phyloP scores from a whole-genome alignment of 805 yeast species.

The Wickerhamiella allomyrinae region DNA sequence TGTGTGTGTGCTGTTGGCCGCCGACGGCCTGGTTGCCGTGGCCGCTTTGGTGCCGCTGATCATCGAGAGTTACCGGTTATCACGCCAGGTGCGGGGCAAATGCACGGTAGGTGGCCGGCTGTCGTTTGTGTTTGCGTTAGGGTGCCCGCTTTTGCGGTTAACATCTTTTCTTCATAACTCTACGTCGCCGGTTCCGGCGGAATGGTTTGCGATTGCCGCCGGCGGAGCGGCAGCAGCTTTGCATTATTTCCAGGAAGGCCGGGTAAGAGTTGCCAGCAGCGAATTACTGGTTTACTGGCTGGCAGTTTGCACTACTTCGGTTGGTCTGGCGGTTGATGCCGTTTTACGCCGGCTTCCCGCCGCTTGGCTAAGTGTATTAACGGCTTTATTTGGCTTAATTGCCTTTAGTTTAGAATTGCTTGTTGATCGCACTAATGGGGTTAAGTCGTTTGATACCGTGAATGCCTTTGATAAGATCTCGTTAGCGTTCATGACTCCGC shows the following conservation, averaged over 20 bases:
- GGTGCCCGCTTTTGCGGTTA: slow-evolving; percentile 8
- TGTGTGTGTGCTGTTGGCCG: slow-evolving; percentile 11
- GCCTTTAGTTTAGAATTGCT: slow-evolving; percentile 7
- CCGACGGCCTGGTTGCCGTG: slow-evolving; percentile 9
- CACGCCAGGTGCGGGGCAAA: slow-evolving; percentile 9
- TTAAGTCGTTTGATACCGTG: slow-evolving; percentile 10
- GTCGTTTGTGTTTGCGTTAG: slow-evolving; percentile 8
- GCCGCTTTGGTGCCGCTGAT: slow-evolving; percentile 9
- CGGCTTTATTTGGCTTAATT: slow-evolving; percentile 4
- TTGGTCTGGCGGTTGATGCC: slow-evolving; percentile 11
- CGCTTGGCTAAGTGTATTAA: neutral
- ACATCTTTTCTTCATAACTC: slow-evolving; percentile 3
- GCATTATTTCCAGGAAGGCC: slow-evolving; percentile 18
- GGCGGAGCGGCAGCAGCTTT: slow-evolving; percentile 8
- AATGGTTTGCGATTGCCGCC: slow-evolving; percentile 6
- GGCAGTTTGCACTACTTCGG: slow-evolving; percentile 8
- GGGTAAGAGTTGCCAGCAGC: slow-evolving; percentile 14
- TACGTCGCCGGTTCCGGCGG: slow-evolving; percentile 7
- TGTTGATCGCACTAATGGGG: slow-evolving; percentile 3
- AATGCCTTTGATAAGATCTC: slow-evolving; percentile 15
- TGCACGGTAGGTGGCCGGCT: slow-evolving; percentile 13
- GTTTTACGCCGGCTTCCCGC: slow-evolving; percentile 1
- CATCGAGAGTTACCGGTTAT: slow-evolving; percentile 6
- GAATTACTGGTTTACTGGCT: slow-evolving; percentile 18
- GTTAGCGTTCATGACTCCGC: slow-evolving; percentile 9